phyloP scores from a whole-genome alignment of 495 filamentous ascomycete genomes.

The Xylaria cubensis region DNA sequence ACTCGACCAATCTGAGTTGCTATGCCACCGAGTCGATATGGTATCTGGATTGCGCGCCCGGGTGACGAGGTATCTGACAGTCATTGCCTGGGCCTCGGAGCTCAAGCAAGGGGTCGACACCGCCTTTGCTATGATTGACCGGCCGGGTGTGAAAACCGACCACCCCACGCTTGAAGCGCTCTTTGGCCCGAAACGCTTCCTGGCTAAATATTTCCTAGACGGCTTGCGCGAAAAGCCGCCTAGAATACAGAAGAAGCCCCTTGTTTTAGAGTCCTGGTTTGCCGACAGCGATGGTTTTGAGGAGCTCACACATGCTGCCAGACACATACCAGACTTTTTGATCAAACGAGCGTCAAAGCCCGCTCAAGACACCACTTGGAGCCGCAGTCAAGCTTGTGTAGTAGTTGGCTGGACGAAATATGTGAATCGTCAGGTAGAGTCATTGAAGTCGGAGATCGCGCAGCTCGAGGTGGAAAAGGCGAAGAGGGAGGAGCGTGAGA shows the following conservation, averaged over 20 bases:
- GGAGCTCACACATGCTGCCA: neutral
- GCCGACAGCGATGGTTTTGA: neutral
- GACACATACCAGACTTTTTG: neutral
- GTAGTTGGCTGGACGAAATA: conserved; percentile 13
- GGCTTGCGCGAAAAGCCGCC: conserved; percentile 18
- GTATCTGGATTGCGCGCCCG: conserved; percentile 6
- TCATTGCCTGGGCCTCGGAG: conserved; percentile 13
- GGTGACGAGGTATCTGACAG: neutral
- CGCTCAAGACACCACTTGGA: neutral
- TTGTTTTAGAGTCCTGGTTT: neutral
- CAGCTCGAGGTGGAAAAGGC: neutral
- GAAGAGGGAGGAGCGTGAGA: conserved; percentile 12
- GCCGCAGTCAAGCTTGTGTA: neutral
- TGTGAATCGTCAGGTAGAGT: neutral
- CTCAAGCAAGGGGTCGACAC: neutral
- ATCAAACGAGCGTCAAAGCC: neutral
- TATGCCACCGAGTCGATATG: neutral
- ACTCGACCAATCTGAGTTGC: neutral
- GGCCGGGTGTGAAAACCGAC: conserved; percentile 13
- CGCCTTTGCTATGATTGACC: conserved; percentile 15
- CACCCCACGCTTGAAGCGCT: conserved; percentile 18
- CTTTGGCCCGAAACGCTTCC: conserved; percentile 28
- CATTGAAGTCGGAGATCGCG: neutral
- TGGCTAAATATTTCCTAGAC: conserved; percentile 37
- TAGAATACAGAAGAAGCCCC: conserved; percentile 20